A percentile compares a stretch with the other conserved stretches of the same genome.
phyloP scores from a whole-genome alignment of 805 yeast genomes.

The Pichia ethanolica region DNA sequence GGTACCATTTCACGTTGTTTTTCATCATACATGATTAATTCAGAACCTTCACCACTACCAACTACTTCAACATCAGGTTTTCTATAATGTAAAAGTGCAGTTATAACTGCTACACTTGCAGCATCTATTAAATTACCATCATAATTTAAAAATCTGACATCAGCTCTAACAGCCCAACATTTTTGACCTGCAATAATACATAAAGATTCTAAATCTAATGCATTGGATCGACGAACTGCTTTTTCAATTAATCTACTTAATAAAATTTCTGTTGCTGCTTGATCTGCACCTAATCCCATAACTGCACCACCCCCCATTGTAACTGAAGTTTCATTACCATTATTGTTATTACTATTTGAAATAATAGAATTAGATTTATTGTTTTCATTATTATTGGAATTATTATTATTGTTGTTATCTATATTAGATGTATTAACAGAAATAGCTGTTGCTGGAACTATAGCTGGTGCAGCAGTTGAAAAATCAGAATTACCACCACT shows the following conservation, averaged over 20 bases:
- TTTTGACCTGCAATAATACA: conserved; percentile 88
- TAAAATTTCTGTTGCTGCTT: conserved; percentile 73
- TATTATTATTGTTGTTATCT: not conserved
- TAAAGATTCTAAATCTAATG: conserved; percentile 81
- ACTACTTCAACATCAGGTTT: conserved; percentile 76
- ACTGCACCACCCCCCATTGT: conserved; percentile 9
- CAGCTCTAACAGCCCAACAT: conserved; percentile 89
- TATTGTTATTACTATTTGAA: not conserved
- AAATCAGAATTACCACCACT: conserved; percentile 37
- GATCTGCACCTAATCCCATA: conserved; percentile 21
- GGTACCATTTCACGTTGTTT: conserved; percentile 85
- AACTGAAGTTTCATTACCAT: not conserved
- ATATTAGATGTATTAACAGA: not conserved
- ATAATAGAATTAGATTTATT: not conserved
- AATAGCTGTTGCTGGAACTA: conserved; percentile 6
- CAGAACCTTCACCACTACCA: conserved; percentile 36
- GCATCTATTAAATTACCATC: conserved; percentile 94
- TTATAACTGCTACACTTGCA: conserved; percentile 83
- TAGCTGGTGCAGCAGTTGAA: conserved; percentile 9
- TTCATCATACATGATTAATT: conserved; percentile 57
- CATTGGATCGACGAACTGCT: conserved; percentile 83
- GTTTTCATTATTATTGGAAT: not conserved
- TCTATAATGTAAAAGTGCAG: conserved; percentile 73
- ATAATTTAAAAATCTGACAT: conserved; percentile 77
- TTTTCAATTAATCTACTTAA: conserved; percentile 82